Evolutionary conservation across 169 alveolate genomes (phyloP), one percentile per base, ranked within the genome.

Genomic region (Condylostoma magnum): DNA sequence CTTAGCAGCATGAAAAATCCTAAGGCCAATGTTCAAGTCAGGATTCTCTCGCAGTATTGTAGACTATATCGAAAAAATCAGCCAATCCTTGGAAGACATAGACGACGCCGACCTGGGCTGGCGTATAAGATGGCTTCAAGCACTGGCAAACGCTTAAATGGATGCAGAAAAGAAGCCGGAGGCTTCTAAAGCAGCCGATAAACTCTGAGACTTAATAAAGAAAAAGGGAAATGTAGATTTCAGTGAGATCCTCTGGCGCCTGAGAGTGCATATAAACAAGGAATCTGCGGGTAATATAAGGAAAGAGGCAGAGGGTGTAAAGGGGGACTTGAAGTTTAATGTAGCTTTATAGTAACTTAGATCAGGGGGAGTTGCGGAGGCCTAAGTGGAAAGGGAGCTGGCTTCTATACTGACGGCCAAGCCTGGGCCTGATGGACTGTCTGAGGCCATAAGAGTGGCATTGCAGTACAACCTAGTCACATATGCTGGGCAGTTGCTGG

Each of bases 81-180:
- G 92, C 37, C 80, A 80, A 47, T 70, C 85, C 54, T 78, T 92
- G 50, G 96, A 92, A 53, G 96, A 92, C 69, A 86, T 81, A 6
- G 95, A 92, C 74, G 97, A 92, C 48, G 71, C 87, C 60, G 97
- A 92, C 79, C 83, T 80, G 38, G 83, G 87, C 74, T 88, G 94
- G 92, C 74, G 97, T 56, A 80, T 87, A 48, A 70, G 92, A 51
- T 87, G 74, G 37, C 48, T 89, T 36, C 83, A 85, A 70, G 76
- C 83, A n/a, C 78, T 92, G 28, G 91, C 87, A 12, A 80, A 89
- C 47, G 71, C 90, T 47, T 76, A 84, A 36, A 66, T 84, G 34
- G 97, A 92, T 75, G 87, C 90, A 31, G 97, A 92, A n/a, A 86
- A 87, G 75, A 92, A 89, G 69, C 80, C 89, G 15, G 97, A 92